Conservation (phyloP, 179 eudicot genomes). For the Vitellaria paradoxa region DNA sequence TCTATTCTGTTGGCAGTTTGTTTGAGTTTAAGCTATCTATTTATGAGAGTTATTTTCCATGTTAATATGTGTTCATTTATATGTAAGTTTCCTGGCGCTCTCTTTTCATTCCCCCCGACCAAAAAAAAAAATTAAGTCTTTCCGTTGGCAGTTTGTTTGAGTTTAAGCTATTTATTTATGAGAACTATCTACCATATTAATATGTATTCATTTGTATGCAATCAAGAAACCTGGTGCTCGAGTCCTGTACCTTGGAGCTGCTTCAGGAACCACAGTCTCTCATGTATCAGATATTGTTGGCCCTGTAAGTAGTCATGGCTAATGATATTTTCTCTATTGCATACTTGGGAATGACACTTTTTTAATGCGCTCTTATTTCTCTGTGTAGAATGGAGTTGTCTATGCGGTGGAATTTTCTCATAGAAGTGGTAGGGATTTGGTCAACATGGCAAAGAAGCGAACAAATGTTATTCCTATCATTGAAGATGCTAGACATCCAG, state of each 20-base stretch:
- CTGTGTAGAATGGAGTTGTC: slow-evolving; percentile 69
- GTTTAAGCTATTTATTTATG: background rate
- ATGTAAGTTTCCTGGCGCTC: too few relatives aligned
- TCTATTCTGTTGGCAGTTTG: background rate
- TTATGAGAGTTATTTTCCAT: background rate
- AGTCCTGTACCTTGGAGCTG: slow-evolving; percentile 94
- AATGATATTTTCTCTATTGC: background rate
- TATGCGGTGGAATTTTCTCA: slow-evolving; percentile 95
- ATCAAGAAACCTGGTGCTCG: slow-evolving; percentile 70
- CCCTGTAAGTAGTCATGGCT: slow-evolving; percentile 52
- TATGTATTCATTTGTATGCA: background rate
- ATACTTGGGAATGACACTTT: background rate
- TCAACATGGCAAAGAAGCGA: slow-evolving; percentile 93
- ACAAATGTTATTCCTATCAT: slow-evolving; percentile 93
- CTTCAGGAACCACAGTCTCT: slow-evolving; percentile 94
- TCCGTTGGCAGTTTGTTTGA: background rate
- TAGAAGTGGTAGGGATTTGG: slow-evolving; percentile 94
- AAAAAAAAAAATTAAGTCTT: background rate
- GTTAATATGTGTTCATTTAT: background rate
- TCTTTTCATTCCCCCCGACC: too few relatives aligned
- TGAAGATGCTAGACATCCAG: slow-evolving; percentile 98
- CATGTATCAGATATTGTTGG: slow-evolving; percentile 96
- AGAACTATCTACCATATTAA: background rate
- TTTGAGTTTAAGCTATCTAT: background rate
- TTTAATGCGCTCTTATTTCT: background rate